phyloP scores from a whole-genome alignment of 2,329 filamentous ascomycete species.

The Neonectria hederae region DNA sequence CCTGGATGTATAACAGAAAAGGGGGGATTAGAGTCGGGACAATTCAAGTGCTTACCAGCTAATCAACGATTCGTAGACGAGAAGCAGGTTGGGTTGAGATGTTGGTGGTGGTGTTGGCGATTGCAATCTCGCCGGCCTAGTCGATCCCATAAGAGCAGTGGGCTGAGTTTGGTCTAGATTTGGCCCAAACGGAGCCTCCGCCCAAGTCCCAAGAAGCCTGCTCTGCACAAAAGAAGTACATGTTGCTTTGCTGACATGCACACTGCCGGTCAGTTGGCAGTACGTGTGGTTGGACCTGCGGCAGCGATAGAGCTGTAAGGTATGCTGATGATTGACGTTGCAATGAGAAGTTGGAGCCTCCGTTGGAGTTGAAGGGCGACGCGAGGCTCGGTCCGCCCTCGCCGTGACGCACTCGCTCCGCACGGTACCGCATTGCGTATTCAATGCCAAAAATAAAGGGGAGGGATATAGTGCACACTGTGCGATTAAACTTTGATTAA shows the following conservation, averaged over 20 bases:
- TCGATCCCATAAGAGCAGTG: slow-evolving; percentile 22
- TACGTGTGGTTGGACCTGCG: not conserved
- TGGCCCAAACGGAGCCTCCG: slow-evolving; percentile 17
- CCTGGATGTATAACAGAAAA: slow-evolving; percentile 21
- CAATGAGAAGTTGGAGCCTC: slow-evolving; percentile 6
- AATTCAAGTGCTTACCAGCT: slow-evolving; percentile 3
- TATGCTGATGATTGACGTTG: slow-evolving; percentile 9
- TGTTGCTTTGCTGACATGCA: slow-evolving; percentile 10
- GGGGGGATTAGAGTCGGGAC: slow-evolving; percentile 28
- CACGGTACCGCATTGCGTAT: not conserved
- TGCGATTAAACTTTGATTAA: not conserved
- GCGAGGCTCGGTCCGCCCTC: slow-evolving; percentile 24
- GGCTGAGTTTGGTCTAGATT: slow-evolving; percentile 33
- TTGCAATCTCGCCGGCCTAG: slow-evolving; percentile 19
- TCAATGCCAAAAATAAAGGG: not conserved
- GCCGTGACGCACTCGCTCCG: not conserved
- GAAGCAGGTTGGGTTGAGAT: slow-evolving; percentile 3
- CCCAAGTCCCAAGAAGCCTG: slow-evolving; percentile 10
- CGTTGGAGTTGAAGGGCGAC: slow-evolving; percentile 2
- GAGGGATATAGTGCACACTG: slow-evolving; percentile 1
- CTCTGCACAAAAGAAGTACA: slow-evolving; percentile 6
- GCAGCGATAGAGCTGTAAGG: not conserved
- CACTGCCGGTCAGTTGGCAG: slow-evolving; percentile 15
- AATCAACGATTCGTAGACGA: not conserved
- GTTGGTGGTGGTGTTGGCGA: slow-evolving; percentile 24